Evolutionary conservation across 495 filamentous ascomycete genomes (phyloP).

Genomic region (Penicillium longicatenatum): DNA sequence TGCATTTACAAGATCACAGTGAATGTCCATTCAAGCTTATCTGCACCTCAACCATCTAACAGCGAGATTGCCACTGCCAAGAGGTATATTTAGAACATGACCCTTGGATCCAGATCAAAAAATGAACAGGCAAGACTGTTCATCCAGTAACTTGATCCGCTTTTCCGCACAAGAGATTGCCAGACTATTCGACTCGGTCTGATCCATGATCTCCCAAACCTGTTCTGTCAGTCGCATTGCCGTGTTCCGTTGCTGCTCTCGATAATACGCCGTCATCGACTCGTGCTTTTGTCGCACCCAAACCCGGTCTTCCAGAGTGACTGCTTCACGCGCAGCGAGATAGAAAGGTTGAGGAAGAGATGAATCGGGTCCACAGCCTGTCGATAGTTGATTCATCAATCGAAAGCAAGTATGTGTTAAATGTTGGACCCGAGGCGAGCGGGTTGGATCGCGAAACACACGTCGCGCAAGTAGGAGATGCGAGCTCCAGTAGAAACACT

Average conservation of each 20-base stretch:
- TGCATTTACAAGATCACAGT: background rate
- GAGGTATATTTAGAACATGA: background rate
- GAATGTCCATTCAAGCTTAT: slow-evolving; percentile 7
- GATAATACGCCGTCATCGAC: slow-evolving; percentile 34
- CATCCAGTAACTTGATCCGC: slow-evolving; percentile 21
- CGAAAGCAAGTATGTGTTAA: slow-evolving; percentile 28
- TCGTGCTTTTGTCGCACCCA: slow-evolving; percentile 32
- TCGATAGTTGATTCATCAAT: slow-evolving; percentile 29
- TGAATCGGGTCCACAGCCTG: slow-evolving; percentile 31
- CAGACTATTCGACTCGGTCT: background rate
- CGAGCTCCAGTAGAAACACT: slow-evolving; percentile 34
- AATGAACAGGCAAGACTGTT: slow-evolving; percentile 27
- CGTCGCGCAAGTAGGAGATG: slow-evolving; percentile 33
- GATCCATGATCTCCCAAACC: slow-evolving; percentile 28
- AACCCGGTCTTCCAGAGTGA: slow-evolving; percentile 19
- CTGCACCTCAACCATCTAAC: background rate
- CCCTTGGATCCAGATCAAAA: slow-evolving; percentile 17
- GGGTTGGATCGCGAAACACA: slow-evolving; percentile 27
- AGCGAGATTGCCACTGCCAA: slow-evolving; percentile 2
- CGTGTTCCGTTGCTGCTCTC: slow-evolving; percentile 30
- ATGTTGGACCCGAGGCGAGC: slow-evolving; percentile 28
- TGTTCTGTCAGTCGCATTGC: slow-evolving; percentile 29
- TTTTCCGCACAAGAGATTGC: slow-evolving; percentile 14
- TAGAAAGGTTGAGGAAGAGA: slow-evolving; percentile 33
- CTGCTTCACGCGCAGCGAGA: slow-evolving; percentile 28